These are phyloP conservation scores for Croton laevigatus DNA, from an alignment of 441 rosid genomes.

Conservation along the genomic window DNA sequence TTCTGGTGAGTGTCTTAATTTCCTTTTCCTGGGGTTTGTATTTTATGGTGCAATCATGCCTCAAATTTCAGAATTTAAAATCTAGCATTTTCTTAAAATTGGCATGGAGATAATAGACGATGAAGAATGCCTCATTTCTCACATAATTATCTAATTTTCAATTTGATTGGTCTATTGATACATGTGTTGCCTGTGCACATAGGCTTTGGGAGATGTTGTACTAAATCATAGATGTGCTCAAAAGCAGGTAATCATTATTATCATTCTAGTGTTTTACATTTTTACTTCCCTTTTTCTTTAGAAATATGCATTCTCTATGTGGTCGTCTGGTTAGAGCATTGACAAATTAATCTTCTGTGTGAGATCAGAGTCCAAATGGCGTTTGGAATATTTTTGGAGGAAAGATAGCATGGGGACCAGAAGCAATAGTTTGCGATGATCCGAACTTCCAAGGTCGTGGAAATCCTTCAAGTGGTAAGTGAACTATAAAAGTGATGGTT, in stretches of 20 bases:
- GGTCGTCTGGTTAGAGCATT: too few species aligned
- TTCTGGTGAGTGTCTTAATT: slow-evolving; percentile 35
- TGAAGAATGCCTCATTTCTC: not conserved
- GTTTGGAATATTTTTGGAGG: slow-evolving; percentile 56
- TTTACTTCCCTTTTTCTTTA: not conserved
- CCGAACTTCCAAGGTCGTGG: slow-evolving; percentile 53
- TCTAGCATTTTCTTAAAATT: not conserved
- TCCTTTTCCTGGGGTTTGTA: not conserved
- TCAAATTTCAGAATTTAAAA: not conserved
- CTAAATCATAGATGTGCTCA: slow-evolving; percentile 55
- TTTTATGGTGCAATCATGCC: not conserved
- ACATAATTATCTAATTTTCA: not conserved
- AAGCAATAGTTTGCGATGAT: slow-evolving; percentile 57
- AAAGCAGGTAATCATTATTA: slow-evolving; percentile 34
- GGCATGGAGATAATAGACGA: not conserved
- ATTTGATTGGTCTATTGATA: slow-evolving; percentile 1
- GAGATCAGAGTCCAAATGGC: slow-evolving; percentile 49
- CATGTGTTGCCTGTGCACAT: slow-evolving; percentile 15
- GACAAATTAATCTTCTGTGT: slow-evolving; percentile 5
- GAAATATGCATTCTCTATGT: not conserved
- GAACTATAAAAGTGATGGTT: not conserved
- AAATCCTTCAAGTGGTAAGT: slow-evolving; percentile 54
- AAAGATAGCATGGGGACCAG: slow-evolving; percentile 56
- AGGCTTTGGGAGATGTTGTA: slow-evolving; percentile 56
- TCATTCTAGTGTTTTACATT: not conserved